Evolutionary conservation across 2,329 filamentous ascomycete genomes (phyloP), one percentile per base, ranked within the genome.

Genomic region (Cladosporium austrohemisphaericum): DNA sequence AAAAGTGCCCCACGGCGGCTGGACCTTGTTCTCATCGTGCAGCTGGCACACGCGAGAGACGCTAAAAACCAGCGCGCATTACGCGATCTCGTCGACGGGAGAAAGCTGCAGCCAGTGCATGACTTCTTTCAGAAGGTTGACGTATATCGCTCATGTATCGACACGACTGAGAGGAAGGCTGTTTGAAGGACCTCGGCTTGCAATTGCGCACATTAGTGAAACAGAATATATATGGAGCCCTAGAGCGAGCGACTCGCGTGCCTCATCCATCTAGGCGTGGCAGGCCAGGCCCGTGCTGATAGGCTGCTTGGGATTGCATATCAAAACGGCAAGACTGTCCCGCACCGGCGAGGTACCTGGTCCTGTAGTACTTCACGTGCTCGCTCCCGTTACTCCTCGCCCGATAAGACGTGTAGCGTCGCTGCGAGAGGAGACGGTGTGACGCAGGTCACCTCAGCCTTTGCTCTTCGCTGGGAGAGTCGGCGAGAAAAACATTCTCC

Each of bases 281-380:
- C 31, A 25, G 29, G 11, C 14, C 9, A 11, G 33, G 43, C 18
- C 43, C 43, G 43, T 47, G 43, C 43, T 45, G 41, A 45, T 45
- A 36, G 41, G 41, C 14, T 23, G 11, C 11, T 26, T 26, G 31
- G 43, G 38, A 29, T 37, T 47, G 43, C 43, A 47, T 47, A 38
- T 47, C 43, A 28, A 37, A 23, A 47, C 32, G 43, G 43, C 32
- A 47, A 23, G 43, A 32, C 23, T 20, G 23, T 47, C 43, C 43
- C 43, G 43, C 25, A 36, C 16, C 10, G 26, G 32, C 7, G n/a
- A 18, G 19, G 29, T 36, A 36, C 29, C 22, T 26, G n/a, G n/a
- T 26, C 31, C 20, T 44, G 41, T 45, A 45, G 29, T 45, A 8
- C 41, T 35, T 45, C 41, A 35, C 41, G 41, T 35, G 31, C 41